Conservation (phyloP, 2,329 filamentous ascomycete species). For the Simplicillium aogashimaense region DNA sequence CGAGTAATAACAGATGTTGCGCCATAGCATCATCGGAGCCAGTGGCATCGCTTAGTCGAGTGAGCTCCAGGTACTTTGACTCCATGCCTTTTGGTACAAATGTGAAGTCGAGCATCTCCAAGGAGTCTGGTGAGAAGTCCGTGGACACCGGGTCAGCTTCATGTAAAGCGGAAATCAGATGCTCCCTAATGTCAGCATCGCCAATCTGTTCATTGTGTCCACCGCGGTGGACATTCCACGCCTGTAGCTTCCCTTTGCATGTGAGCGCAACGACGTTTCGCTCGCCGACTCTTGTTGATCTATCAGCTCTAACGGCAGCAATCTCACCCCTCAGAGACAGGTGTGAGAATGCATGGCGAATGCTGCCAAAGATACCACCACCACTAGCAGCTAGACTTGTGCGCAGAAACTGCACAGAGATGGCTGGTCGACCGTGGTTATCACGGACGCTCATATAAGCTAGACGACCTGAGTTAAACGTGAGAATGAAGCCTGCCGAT, state of each 20-base stretch:
- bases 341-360: conserved; percentile 66
- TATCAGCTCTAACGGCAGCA: conserved; percentile 67
- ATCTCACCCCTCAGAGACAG: conserved; percentile 66
- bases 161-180: conserved; percentile 53
- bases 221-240: conserved; percentile 83
- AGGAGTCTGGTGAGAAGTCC: conserved; percentile 43
- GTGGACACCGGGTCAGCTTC: conserved; percentile 38
- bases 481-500: conserved; percentile 73
- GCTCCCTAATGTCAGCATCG: conserved; percentile 60
- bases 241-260: conserved; percentile 64
- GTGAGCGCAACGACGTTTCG: conserved; percentile 76
- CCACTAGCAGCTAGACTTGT: conserved; percentile 44
- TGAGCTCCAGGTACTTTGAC: conserved; percentile 37
- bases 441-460: conserved; percentile 83
- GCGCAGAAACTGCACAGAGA: conserved; percentile 69
- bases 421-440: conserved; percentile 71
- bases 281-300: conserved; percentile 65
- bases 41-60: conserved; percentile 39
- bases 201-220: conserved; percentile 68
- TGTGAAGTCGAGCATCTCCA: conserved; percentile 73
- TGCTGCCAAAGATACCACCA: conserved; percentile 68
- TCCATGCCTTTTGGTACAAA: conserved; percentile 49
- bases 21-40: conserved; percentile 38
- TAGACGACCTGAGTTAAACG: conserved; percentile 75
- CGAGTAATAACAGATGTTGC: conserved; percentile 52